phyloP scores from a whole-genome alignment of 495 filamentous ascomycete genomes.

The Daldinia loculata region DNA sequence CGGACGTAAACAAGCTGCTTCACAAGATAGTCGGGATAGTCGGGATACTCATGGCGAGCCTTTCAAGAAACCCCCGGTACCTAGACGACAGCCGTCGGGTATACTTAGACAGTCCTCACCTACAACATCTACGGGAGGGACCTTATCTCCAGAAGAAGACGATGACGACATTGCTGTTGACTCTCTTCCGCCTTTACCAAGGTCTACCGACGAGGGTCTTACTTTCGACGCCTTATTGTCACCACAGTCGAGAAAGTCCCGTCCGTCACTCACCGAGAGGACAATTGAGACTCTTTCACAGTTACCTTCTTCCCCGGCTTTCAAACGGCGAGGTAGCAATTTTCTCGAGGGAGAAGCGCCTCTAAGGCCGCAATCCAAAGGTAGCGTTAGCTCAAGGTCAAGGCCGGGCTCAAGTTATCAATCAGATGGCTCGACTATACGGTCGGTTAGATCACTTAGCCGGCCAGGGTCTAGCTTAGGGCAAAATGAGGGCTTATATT shows the following conservation, averaged over 20 bases:
- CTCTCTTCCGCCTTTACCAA: constrained; percentile 39
- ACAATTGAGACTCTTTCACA: constrained; percentile 60
- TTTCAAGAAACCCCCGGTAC: constrained; percentile 38
- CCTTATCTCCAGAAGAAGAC: constrained; percentile 22
- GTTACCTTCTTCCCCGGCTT: constrained; percentile 57
- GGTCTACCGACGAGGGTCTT: constrained; percentile 33
- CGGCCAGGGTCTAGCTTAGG: constrained; percentile 55
- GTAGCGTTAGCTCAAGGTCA: constrained; percentile 51
- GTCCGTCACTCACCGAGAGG: constrained; percentile 55
- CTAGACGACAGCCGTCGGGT: constrained; percentile 37
- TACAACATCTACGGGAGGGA: constrained; percentile 11
- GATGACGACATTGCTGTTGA: constrained; percentile 29
- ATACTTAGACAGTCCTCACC: constrained; percentile 33
- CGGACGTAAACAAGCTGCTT: constrained; percentile 21
- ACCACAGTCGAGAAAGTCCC: constrained; percentile 38
- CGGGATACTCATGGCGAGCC: constrained; percentile 23
- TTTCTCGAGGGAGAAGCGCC: constrained; percentile 49
- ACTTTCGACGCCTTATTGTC: constrained; percentile 39
- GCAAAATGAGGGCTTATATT: constrained; percentile 41
- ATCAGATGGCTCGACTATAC: constrained; percentile 50
- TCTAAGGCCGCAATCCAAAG: constrained; percentile 46
- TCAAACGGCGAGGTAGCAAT: constrained; percentile 47
- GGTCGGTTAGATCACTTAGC: constrained; percentile 46
- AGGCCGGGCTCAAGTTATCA: constrained; percentile 57
- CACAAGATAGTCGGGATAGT: constrained; percentile 23